A percentile compares a stretch with the other conserved stretches of the same genome.
Conservation (phyloP, 2,329 filamentous ascomycete species). For the Colletotrichum godetiae region DNA sequence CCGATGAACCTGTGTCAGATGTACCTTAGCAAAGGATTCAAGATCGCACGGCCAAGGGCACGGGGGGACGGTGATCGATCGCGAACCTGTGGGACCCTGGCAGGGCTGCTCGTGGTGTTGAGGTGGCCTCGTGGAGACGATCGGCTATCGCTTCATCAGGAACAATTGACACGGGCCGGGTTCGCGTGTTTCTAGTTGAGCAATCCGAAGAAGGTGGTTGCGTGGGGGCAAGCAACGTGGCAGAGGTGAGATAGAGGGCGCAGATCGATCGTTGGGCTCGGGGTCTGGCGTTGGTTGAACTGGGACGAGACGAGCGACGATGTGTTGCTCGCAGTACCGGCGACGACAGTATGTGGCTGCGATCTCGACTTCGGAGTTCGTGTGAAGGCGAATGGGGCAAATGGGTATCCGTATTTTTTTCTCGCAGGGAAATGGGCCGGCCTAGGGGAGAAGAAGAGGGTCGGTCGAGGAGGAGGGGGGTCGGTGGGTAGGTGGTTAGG, state of each 20-base stretch:
- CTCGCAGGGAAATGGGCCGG: slow-evolving; percentile 11
- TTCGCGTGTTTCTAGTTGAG: slow-evolving; percentile 1
- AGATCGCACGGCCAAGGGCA: neutral
- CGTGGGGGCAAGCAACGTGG: slow-evolving; percentile 18
- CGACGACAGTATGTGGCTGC: neutral
- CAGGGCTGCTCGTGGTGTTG: slow-evolving; percentile 29
- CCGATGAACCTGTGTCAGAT: neutral
- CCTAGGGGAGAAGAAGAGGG: slow-evolving; percentile 4
- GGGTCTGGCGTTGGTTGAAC: neutral
- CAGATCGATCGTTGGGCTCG: slow-evolving; percentile 2
- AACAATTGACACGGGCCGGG: slow-evolving; percentile 19
- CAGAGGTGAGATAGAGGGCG: neutral
- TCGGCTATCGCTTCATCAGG: slow-evolving; percentile 36
- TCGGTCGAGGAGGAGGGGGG: neutral
- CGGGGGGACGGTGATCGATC: slow-evolving; percentile 10
- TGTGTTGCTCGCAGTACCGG: neutral
- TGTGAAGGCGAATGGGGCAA: slow-evolving; percentile 4
- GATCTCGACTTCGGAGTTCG: neutral
- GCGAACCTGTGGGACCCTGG: slow-evolving; percentile 31
- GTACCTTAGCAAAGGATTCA: neutral
- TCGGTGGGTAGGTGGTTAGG: neutral
- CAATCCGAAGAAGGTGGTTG: neutral
- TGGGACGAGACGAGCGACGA: neutral
- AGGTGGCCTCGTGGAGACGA: slow-evolving; percentile 34
- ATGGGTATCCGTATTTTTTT: slow-evolving; percentile 30